Evolutionary conservation across 2,329 filamentous ascomycete species (phyloP), one percentile per base, ranked within the genome.

Genomic region (Aspergillus hiratsukae): DNA sequence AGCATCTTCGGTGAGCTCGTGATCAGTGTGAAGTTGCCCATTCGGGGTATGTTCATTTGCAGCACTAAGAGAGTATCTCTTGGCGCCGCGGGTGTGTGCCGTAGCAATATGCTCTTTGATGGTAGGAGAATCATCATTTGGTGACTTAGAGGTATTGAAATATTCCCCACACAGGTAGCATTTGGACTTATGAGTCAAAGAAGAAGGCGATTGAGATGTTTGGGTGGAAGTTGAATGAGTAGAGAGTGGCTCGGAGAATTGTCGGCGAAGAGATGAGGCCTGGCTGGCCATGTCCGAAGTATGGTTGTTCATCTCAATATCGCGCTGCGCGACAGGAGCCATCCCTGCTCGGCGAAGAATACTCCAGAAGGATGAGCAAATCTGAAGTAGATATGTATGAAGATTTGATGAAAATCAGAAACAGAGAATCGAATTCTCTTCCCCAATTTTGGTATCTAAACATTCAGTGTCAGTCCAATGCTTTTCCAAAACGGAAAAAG

Each of bases 241-340:
- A 49, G 68, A 67, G 50, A 70, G 61, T 51, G 70, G 71, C 52
- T 75, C 73, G 59, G 73, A 75, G 58, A 73, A 73, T 63, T 73
- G 71, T 63, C 72, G 72, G 62, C 66, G 69, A 54, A 71, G 58
- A 17, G 69, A 66, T 49, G 71, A 74, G 57, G 70, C 70, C 61
- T 69, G 69, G 58, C 70, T 72, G 61, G 70, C 69, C 61, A 72
- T 62, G 56, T 72, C 69, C 29, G 72, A 72, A 56, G 69, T 72
- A 66, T 65, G 70, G 54, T 68, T 70, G 54, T 72, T 69, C 57
- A 68, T 63, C 48, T 74, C 71, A 54, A 72, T 56, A 62, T 73
- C 67, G 55, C 62, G 65, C 55, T 70, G 68, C 48, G 69, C 65
- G 58, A 72, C 62, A 23, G 66, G 68, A 57, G 67, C 66, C 71